A percentile compares a stretch with the other conserved stretches of the same genome.
These are phyloP conservation scores for Yarrowia hollandica DNA, from an alignment of 805 yeast genomes.

Conservation along the genomic window DNA sequence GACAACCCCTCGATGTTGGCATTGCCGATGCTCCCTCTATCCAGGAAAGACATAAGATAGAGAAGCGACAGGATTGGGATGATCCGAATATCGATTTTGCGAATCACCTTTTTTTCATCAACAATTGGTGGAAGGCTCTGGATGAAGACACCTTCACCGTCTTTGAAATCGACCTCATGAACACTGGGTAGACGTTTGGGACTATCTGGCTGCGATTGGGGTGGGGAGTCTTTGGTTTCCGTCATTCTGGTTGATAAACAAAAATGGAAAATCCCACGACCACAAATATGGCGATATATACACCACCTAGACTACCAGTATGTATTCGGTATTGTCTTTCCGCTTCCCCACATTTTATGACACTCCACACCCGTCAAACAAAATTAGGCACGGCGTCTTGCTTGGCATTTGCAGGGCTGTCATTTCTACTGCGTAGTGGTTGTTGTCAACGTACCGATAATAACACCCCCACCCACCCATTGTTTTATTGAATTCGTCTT, in stretches of 20 bases:
- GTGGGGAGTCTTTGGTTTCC: background rate
- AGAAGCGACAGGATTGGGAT: slow-evolving; percentile 51
- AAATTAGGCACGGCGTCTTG: background rate
- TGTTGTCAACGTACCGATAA: too few species aligned
- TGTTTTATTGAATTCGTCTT: too few species aligned
- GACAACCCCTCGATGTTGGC: slow-evolving; percentile 55
- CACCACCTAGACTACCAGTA: background rate
- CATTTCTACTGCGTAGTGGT: too few species aligned
- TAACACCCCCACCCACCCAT: too few species aligned
- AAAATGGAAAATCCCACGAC: too few species aligned
- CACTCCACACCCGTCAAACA: background rate
- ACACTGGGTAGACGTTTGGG: background rate
- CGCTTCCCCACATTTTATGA: background rate
- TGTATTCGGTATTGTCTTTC: background rate
- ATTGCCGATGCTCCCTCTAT: slow-evolving; percentile 55
- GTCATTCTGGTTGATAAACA: background rate
- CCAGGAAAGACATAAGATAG: slow-evolving; percentile 52
- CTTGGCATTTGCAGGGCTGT: background rate
- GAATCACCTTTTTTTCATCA: slow-evolving; percentile 32
- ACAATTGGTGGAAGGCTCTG: slow-evolving; percentile 29
- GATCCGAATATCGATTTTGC: slow-evolving; percentile 48
- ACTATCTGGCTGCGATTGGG: background rate
- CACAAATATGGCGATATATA: background rate
- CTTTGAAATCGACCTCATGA: background rate
- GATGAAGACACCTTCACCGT: background rate